Conservation (phyloP, 2,329 filamentous ascomycete species). For the Ceratocystis huliohia region DNA sequence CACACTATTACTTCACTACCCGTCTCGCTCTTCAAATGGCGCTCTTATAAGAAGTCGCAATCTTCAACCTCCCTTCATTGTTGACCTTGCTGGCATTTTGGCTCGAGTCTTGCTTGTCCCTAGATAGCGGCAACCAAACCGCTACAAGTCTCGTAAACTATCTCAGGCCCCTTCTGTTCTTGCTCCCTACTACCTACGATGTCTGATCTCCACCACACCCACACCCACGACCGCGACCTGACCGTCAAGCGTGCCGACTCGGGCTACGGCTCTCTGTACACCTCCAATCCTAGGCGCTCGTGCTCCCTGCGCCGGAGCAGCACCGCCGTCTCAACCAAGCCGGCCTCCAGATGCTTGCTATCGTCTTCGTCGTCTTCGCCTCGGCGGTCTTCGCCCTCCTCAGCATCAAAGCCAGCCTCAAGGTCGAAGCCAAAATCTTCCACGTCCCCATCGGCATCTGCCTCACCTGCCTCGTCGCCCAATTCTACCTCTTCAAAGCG, state of each 20-base stretch:
- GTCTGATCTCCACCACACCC: background rate
- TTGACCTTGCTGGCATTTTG: background rate
- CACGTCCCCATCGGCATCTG: conserved; percentile 26
- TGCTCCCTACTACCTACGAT: background rate
- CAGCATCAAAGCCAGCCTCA: background rate
- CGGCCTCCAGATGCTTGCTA: background rate
- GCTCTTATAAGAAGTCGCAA: background rate
- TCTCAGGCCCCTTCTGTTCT: background rate
- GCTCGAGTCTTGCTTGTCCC: background rate
- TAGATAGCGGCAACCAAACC: background rate
- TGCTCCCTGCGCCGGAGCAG: conserved; percentile 26
- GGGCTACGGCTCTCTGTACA: conserved; percentile 42
- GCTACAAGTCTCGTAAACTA: background rate
- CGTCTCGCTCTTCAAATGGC: conserved; percentile 1
- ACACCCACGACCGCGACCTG: conserved; percentile 26
- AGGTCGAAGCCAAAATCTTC: background rate
- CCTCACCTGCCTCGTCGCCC: conserved; percentile 29
- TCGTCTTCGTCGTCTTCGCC: background rate
- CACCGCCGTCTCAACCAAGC: conserved; percentile 25
- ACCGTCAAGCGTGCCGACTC: conserved; percentile 45
- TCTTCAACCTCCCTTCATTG: background rate
- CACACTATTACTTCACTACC: background rate
- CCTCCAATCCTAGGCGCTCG: conserved; percentile 31
- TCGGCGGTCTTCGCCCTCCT: background rate
- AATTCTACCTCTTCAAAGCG: conserved; percentile 27